Evolutionary conservation across 495 filamentous ascomycete genomes (phyloP).

Genomic region (Aspergillus carlsbadensis): DNA sequence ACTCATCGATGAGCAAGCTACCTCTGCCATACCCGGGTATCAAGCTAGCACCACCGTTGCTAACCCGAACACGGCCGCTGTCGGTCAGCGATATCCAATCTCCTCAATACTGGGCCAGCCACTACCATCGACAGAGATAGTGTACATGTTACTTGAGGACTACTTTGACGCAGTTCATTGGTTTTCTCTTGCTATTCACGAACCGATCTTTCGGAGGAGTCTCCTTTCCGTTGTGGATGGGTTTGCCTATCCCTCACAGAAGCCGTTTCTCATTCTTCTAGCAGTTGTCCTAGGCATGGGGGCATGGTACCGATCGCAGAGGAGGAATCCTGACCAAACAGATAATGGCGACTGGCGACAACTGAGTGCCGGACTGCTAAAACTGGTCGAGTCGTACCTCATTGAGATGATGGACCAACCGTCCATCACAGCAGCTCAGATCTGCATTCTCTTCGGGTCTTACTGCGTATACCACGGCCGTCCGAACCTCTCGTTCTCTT

Average conservation of each 20-base stretch:
- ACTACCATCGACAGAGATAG: constrained; percentile 22
- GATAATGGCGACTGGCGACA: constrained; percentile 14
- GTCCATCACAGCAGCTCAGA: constrained; percentile 28
- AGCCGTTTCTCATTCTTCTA: constrained; percentile 29
- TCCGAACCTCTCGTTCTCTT: constrained; percentile 32
- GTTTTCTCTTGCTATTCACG: constrained; percentile 33
- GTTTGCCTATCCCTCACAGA: constrained; percentile 23
- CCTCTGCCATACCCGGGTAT: constrained; percentile 34
- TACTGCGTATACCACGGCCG: constrained; percentile 36
- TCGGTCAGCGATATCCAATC: constrained; percentile 17
- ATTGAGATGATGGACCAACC: constrained; percentile 37
- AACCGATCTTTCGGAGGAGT: constrained; percentile 29
- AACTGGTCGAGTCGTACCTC: constrained; percentile 22
- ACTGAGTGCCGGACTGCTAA: constrained; percentile 19
- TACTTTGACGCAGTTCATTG: constrained; percentile 38
- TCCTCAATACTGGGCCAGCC: constrained; percentile 20
- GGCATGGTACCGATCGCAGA: constrained; percentile 33
- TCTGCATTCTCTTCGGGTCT: constrained; percentile 34
- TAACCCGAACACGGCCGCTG: not conserved
- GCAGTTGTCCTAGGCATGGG: constrained; percentile 31
- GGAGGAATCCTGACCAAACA: not conserved
- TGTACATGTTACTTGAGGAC: constrained; percentile 25
- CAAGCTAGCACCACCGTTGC: constrained; percentile 10
- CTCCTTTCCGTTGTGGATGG: constrained; percentile 29
- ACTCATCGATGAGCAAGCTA: constrained; percentile 25